A percentile compares a stretch with the other conserved stretches of the same genome.
phyloP scores from a whole-genome alignment of 202 grass and related monocot species.

The Brachypodium distachyon region DNA sequence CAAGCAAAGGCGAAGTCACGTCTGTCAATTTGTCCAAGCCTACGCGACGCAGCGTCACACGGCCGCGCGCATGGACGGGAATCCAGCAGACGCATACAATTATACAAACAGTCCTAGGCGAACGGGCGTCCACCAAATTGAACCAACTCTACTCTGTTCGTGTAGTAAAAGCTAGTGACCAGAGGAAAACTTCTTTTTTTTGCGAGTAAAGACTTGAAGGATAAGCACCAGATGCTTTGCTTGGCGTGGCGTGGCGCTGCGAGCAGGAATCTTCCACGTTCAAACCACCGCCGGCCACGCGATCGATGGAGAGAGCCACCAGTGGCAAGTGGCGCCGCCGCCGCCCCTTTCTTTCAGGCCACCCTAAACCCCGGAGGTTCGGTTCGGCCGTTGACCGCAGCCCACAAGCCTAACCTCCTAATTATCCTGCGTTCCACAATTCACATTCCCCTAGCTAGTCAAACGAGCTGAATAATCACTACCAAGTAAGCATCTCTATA shows the following conservation, averaged over 20 bases:
- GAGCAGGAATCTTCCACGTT: constrained; percentile 11
- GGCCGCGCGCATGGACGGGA: background rate
- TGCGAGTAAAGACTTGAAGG: too few relatives aligned
- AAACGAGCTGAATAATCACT: background rate
- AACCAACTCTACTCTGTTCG: background rate
- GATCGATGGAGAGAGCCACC: too few relatives aligned
- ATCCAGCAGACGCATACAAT: background rate
- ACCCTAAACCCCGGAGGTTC: constrained; percentile 31
- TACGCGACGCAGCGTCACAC: background rate
- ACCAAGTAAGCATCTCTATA: background rate
- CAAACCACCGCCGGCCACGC: background rate
- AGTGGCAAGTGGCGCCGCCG: background rate
- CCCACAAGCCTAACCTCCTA: background rate
- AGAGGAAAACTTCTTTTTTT: too few relatives aligned
- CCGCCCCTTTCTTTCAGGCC: constrained; percentile 9
- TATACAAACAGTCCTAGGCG: background rate
- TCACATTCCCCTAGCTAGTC: background rate
- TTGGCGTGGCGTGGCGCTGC: background rate
- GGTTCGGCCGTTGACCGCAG: constrained; percentile 1
- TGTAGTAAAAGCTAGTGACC: background rate
- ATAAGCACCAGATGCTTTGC: background rate
- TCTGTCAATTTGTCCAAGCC: background rate
- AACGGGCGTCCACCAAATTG: background rate
- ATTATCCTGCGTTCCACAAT: background rate
- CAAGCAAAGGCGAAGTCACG: background rate